Base-by-base conservation (phyloP, 345 rosid species). In the Citrus unshiu region DNA sequence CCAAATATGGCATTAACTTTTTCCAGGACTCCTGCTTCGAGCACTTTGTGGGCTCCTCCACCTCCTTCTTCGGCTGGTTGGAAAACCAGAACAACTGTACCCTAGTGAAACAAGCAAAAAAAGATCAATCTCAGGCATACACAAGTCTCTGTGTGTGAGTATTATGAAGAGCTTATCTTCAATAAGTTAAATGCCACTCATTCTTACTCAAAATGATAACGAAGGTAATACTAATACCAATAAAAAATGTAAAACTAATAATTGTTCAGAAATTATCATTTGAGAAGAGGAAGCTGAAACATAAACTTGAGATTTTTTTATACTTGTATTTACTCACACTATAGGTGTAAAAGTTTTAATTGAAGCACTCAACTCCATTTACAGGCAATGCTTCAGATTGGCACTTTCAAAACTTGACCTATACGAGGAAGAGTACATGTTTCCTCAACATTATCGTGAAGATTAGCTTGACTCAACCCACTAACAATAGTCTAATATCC, bases 11-110 rank as follows among this genome's bases (percentile, higher is more conserved):
- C 97, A 32, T 85, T 76, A 32, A 96, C 90, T 71, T 89, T 86
- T 54, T 92, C 87, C 32, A 96, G 74, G 18, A 83, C 91, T 65
- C 98, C 97, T 2, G 87, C 86, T 40, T 89, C 91, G 14, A 91
- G 70, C 76, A 96, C 87, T 73, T 75, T 82, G 80, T 87, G 86
- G 7, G 98, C 99, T 43, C 99, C 99, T 27, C 91, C 97, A 39
- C 91, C 91, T 70, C 97, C 95, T 91, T 96, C 99, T 84, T 96
- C 98, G 30, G 93, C 98, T 35, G 98, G 99, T 86, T 96, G 99
- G 62, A 96, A 96, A 43, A 96, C 85, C 22, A 94, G 90, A 75
- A 89, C 86, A 54, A 93, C 87, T 4, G 98, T 96, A 30, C 99
- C 98, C 99, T 96, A 84, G 56, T 78, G 43, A 57, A 75, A 65